phyloP scores from a whole-genome alignment of 108 stramenopile species.

The Aurantiochytrium sp. region DNA sequence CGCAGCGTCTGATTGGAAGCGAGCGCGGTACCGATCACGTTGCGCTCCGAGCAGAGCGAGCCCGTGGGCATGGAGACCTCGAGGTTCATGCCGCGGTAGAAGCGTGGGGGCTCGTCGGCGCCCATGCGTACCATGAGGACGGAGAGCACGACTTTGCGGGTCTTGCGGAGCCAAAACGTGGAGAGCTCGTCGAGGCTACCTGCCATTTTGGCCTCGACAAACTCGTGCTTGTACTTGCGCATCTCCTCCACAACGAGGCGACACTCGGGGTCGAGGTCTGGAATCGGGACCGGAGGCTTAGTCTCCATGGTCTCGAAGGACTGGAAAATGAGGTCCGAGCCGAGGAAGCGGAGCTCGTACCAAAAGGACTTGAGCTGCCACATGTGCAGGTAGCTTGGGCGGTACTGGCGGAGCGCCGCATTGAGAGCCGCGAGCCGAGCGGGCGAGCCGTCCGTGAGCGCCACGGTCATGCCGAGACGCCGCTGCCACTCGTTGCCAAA shows the following conservation, averaged over 20 bases:
- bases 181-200: constrained; percentile 61
- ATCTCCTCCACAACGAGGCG: constrained; percentile 77
- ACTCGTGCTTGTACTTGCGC: constrained; percentile 69
- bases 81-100: constrained; percentile 94
- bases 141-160: constrained; percentile 90
- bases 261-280: constrained; percentile 40
- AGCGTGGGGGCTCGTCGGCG: constrained; percentile 47
- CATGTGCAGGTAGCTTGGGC: constrained; percentile 85
- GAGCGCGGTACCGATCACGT: constrained; percentile 84
- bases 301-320: constrained; percentile 87
- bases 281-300: constrained; percentile 68
- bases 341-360: constrained; percentile 77
- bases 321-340: constrained; percentile 83
- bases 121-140: constrained; percentile 75
- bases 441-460: constrained; percentile 87
- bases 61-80: constrained; percentile 97
- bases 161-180: constrained; percentile 89
- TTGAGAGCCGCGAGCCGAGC: constrained; percentile 89
- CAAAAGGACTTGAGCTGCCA: constrained; percentile 95
- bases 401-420: constrained; percentile 79
- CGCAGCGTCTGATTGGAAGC: constrained; percentile 70
- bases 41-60: constrained; percentile 90
- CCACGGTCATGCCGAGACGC: constrained; percentile 71
- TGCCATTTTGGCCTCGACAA: constrained; percentile 50
- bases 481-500: constrained; percentile 70